Percentiles rank a stretch among this genome's conserved stretches.
These are phyloP conservation scores for Mycena olivaceomarginata DNA, from an alignment of 768 basidiomycete genomes.

Conservation along the genomic window DNA sequence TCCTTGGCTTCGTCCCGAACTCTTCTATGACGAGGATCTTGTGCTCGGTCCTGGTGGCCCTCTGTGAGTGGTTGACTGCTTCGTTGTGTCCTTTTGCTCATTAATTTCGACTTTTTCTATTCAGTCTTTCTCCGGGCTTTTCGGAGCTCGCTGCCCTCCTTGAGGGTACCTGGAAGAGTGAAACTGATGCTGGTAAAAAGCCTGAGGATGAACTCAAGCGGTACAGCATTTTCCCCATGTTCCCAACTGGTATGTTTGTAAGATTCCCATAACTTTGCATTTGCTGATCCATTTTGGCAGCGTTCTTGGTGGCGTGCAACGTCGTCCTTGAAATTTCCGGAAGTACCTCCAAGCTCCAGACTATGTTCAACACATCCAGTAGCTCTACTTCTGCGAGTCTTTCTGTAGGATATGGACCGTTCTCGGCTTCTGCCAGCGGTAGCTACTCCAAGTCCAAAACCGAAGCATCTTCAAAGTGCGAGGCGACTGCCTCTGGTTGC, in stretches of 20 bases:
- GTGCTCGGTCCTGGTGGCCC: slow-evolving; percentile 8
- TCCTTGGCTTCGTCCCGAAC: slow-evolving; percentile 4
- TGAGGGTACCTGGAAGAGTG: slow-evolving; percentile 9
- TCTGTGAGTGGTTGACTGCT: slow-evolving; percentile 2
- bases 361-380: slow-evolving; percentile 25
- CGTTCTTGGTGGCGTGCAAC: slow-evolving; percentile 14
- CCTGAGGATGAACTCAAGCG: not conserved
- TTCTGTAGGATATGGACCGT: slow-evolving; percentile 27
- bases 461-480: slow-evolving; percentile 26
- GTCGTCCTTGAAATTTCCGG: slow-evolving; percentile 19
- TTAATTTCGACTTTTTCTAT: not conserved
- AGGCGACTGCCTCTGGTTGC: slow-evolving; percentile 19
- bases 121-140: slow-evolving; percentile 2
- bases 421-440: slow-evolving; percentile 20
- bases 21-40: slow-evolving; percentile 7
- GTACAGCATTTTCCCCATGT: slow-evolving; percentile 9
- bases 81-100: slow-evolving; percentile 2
- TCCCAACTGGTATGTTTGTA: slow-evolving; percentile 14
- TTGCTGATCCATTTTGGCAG: slow-evolving; percentile 7
- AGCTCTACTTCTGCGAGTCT: slow-evolving; percentile 20
- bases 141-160: slow-evolving; percentile 10
- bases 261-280: slow-evolving; percentile 12
- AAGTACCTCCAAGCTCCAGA: slow-evolving; percentile 18
- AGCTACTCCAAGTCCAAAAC: slow-evolving; percentile 22
- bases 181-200: not conserved